Conservation (phyloP, 2,329 filamentous ascomycete genomes). For the Colletotrichum noveboracense region DNA sequence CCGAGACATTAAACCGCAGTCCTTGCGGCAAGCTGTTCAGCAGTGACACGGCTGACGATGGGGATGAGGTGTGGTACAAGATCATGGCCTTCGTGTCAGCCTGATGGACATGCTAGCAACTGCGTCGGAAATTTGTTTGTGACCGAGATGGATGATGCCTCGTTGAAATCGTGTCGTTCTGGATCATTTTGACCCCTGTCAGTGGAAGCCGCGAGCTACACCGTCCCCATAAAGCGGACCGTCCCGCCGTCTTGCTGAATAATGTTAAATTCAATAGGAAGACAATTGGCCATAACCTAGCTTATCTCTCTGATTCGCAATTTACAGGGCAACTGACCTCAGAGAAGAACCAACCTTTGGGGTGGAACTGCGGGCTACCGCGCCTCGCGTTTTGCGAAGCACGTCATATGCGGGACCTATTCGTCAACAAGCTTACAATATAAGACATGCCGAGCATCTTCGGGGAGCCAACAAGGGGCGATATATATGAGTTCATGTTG, state of each 20-base stretch:
- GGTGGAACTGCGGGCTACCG: neutral
- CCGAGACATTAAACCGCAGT: neutral
- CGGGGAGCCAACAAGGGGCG: neutral
- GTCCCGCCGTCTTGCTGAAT: neutral
- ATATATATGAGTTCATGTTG: neutral
- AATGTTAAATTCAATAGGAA: neutral
- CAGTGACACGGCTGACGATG: neutral
- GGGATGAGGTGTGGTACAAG: neutral
- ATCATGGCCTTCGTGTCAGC: neutral
- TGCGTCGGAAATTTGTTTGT: neutral
- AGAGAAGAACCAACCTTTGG: neutral
- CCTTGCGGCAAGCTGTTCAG: neutral
- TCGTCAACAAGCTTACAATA: neutral
- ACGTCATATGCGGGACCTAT: neutral
- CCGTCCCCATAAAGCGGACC: neutral
- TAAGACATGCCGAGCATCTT: neutral
- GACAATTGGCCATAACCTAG: neutral
- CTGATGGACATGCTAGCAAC: neutral
- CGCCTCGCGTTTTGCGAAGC: neutral
- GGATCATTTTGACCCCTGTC: neutral
- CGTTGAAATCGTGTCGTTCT: neutral
- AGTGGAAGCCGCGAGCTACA: neutral
- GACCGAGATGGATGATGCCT: neutral
- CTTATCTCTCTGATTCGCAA: neutral
- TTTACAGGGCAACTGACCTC: neutral